These are phyloP conservation scores for Pseudogymnoascus sp. DNA, from an alignment of 2,329 filamentous ascomycete species.

Conservation along the genomic window DNA sequence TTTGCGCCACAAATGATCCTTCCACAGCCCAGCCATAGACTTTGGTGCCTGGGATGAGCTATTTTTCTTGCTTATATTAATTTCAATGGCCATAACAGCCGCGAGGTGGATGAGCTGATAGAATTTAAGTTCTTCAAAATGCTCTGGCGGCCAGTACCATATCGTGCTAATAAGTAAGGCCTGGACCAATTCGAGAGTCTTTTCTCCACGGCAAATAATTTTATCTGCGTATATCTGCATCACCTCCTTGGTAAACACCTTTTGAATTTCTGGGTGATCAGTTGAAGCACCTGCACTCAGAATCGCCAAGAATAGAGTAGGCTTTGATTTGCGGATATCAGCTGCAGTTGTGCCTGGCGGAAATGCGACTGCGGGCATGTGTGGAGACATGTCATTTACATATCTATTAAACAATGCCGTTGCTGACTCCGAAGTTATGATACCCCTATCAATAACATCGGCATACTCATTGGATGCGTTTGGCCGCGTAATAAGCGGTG, in stretches of 20 bases:
- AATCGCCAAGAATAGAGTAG: conserved; percentile 61
- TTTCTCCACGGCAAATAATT: conserved; percentile 40
- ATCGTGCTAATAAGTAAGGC: conserved; percentile 39
- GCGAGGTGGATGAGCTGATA: conserved; percentile 45
- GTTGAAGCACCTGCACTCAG: conserved; percentile 54
- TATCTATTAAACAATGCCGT: conserved; percentile 49
- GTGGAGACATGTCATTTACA: conserved; percentile 48
- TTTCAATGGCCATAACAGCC: conserved; percentile 38
- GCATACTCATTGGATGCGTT: conserved; percentile 24
- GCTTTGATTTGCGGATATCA: conserved; percentile 50
- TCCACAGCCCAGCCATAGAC: conserved; percentile 33
- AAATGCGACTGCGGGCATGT: conserved; percentile 56
- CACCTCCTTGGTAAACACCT: conserved; percentile 38
- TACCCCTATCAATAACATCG: conserved; percentile 46
- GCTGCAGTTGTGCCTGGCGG: conserved; percentile 42
- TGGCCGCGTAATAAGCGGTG: not conserved
- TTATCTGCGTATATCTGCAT: conserved; percentile 39
- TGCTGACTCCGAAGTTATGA: conserved; percentile 48
- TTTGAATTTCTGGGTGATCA: conserved; percentile 35
- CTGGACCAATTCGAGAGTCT: conserved; percentile 43
- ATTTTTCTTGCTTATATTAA: conserved; percentile 27
- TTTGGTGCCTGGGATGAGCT: conserved; percentile 15
- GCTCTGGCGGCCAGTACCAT: conserved; percentile 41
- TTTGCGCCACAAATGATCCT: conserved; percentile 35
- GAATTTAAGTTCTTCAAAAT: conserved; percentile 39